Evolutionary conservation across 306 rosid genomes (phyloP), one percentile per base, ranked within the genome.

Genomic region (Cucurbita maxima): DNA sequence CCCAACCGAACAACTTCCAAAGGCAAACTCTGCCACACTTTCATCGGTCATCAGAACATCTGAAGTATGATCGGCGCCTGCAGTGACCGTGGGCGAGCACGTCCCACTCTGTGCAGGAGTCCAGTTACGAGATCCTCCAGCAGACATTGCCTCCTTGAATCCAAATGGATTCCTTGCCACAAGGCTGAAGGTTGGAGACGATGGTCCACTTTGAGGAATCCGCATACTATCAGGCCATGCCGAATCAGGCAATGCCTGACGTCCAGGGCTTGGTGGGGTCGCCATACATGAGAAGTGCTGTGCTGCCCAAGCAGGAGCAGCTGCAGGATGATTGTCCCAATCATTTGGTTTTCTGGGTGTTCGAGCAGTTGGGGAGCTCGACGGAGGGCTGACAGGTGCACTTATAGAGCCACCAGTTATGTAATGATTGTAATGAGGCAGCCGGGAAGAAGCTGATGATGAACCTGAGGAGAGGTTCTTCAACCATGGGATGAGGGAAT

Each of bases 401-500:
- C 90, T 86, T 51, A 86, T 79, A 70, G 90, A 86, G 63, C 90
- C 86, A 38, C 86, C 70, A 36, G 82, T 85, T 53, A 86, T 52
- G 58, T 77, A 80, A 18, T 79, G 83, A 55, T 40, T 63, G 4
- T 86, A 73, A 76, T 80, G 81, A 54, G 90, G 81, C 71, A 76
- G 74, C 79, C 81, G 82, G 56, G 87, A 81, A 38, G 82, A 75
- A 62, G 85, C 81, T 25, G 89, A 83, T n/a, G 87, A 81, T 30
- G 87, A 79, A 37, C 86, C 71, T 7, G 89, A 86, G 1, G 90
- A 79, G 75, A 86, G 90, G 70, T 83, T 86, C 58, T 83, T 86
- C 70, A 86, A 83, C 90, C 90, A 86, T 19, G 90, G 90, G 58
- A 86, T 86, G 75, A 86, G 90, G 12, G 90, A 86, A 76, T 86